phyloP scores from a whole-genome alignment of 768 basidiomycete genomes.

The Collybiopsis confluens region DNA sequence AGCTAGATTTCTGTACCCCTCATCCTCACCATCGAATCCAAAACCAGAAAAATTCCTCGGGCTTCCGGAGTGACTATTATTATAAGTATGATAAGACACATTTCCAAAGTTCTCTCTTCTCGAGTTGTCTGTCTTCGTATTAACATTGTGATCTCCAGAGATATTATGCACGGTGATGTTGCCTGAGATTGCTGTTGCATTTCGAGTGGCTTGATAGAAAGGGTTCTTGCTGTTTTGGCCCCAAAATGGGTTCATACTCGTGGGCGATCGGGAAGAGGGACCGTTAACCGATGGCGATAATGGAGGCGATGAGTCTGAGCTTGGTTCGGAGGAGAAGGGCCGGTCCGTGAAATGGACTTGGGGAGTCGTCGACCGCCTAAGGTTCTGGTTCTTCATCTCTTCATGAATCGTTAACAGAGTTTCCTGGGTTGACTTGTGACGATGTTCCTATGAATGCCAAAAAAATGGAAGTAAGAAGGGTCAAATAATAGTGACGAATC shows the following conservation, averaged over 20 bases:
- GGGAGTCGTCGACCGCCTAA: background rate
- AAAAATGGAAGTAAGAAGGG: too few species aligned
- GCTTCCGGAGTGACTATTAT: too few species aligned
- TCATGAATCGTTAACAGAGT: background rate
- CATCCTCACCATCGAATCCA: too few species aligned
- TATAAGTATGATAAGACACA: background rate
- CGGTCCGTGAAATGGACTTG: background rate
- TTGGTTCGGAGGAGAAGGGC: background rate
- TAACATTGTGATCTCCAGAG: background rate
- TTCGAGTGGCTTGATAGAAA: too few species aligned
- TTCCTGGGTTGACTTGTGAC: background rate
- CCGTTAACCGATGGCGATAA: background rate
- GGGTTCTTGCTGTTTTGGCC: too few species aligned
- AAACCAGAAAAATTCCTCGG: too few species aligned
- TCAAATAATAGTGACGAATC: too few species aligned
- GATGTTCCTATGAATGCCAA: background rate
- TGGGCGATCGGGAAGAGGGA: too few species aligned
- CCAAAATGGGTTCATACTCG: too few species aligned
- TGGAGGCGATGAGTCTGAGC: too few species aligned
- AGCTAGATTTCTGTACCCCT: too few species aligned
- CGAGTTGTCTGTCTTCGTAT: background rate
- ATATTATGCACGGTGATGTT: background rate
- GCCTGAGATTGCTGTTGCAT: background rate
- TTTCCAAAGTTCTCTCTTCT: background rate
- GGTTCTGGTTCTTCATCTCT: background rate